A percentile compares a stretch with the other conserved stretches of the same genome.
These are phyloP conservation scores for Geotrichum phurueaensis DNA, from an alignment of 1,139 yeast species.

Conservation along the genomic window DNA sequence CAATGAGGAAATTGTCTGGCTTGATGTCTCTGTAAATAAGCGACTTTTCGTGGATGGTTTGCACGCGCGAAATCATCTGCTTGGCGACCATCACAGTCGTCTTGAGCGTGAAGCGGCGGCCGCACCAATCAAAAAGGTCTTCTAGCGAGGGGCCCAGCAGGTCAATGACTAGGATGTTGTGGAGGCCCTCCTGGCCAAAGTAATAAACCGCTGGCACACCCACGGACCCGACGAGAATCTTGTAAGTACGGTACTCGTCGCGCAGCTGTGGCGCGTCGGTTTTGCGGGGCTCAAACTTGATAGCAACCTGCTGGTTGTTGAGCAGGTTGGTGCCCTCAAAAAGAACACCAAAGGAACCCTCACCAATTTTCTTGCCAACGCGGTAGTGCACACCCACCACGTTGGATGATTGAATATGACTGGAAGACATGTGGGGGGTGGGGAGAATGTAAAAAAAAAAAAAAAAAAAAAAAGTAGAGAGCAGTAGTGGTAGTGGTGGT, in stretches of 20 bases:
- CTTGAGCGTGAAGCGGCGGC: constrained; percentile 77
- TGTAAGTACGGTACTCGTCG: constrained; percentile 91
- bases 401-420: constrained; percentile 37
- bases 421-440: constrained; percentile 21
- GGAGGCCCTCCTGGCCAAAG: constrained; percentile 96
- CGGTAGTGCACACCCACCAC: constrained; percentile 79
- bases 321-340: constrained; percentile 90
- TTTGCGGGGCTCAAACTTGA: constrained; percentile 79
- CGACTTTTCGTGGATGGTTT: constrained; percentile 82
- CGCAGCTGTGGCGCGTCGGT: constrained; percentile 97
- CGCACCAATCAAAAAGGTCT: constrained; percentile 97
- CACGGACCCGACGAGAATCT: constrained; percentile 68
- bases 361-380: constrained; percentile 95
- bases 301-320: constrained; percentile 71
- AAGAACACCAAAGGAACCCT: constrained; percentile 95
- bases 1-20: constrained; percentile 91
- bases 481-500: neutral
- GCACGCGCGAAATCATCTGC: constrained; percentile 85
- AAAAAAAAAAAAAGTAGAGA: neutral
- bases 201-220: constrained; percentile 95
- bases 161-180: constrained; percentile 88
- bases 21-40: constrained; percentile 90
- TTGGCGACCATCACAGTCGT: constrained; percentile 87
- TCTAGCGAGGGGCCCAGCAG: constrained; percentile 92
- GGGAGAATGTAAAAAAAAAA: neutral